A percentile compares a stretch with the other conserved stretches of the same genome.
These are phyloP conservation scores for Dothidotthia symphoricarpi DNA, from an alignment of 2,329 filamentous ascomycete genomes.

Conservation along the genomic window DNA sequence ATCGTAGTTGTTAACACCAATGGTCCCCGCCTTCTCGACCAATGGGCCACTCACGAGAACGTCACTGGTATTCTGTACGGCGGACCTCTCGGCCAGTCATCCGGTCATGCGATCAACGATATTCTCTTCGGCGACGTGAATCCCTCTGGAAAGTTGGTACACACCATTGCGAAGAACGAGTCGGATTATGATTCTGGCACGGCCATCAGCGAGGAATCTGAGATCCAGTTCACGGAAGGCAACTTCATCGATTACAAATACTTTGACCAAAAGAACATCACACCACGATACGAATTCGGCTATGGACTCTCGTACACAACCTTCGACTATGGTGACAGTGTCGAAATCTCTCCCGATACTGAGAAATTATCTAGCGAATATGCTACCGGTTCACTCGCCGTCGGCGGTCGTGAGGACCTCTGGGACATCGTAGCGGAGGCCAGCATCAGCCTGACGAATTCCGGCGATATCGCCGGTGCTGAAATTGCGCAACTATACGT, in stretches of 20 bases:
- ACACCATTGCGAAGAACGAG: conserved; percentile 70
- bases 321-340: conserved; percentile 57
- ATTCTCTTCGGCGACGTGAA: conserved; percentile 75
- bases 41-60: conserved; percentile 73
- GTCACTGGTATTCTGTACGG: conserved; percentile 79
- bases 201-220: conserved; percentile 43
- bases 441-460: conserved; percentile 38
- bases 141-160: conserved; percentile 69
- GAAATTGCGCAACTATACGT: conserved; percentile 44
- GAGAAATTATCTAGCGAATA: conserved; percentile 47
- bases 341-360: conserved; percentile 1
- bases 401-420: conserved; percentile 33
- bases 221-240: conserved; percentile 67
- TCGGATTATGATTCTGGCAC: conserved; percentile 63
- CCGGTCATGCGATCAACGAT: conserved; percentile 71
- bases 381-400: conserved; percentile 28
- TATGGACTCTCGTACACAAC: conserved; percentile 71
- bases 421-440: conserved; percentile 38
- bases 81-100: conserved; percentile 77
- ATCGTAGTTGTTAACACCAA: conserved; percentile 47
- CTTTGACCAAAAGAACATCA: conserved; percentile 63
- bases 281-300: conserved; percentile 75
- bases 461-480: conserved; percentile 35
- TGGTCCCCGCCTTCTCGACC: conserved; percentile 72
- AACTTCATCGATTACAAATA: conserved; percentile 75